These are phyloP conservation scores for Penicillium robsamsonii DNA, from an alignment of 495 filamentous ascomycete species.

Conservation along the genomic window DNA sequence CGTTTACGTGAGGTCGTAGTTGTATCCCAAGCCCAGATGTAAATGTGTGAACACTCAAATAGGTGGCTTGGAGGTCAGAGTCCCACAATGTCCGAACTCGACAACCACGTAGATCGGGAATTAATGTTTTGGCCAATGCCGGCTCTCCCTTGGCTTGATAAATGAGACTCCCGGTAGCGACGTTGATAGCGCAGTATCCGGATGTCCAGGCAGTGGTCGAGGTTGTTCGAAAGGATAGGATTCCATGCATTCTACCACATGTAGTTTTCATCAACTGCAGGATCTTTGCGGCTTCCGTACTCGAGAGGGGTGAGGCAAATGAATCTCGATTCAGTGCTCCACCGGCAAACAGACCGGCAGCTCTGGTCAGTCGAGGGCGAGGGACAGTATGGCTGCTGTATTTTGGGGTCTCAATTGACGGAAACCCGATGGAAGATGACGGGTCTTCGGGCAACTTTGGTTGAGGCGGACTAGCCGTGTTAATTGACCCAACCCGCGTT, in stretches of 20 bases:
- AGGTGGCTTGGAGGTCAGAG: slow-evolving; percentile 62
- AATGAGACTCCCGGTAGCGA: slow-evolving; percentile 54
- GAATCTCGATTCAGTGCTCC: slow-evolving; percentile 36
- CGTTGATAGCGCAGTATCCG: slow-evolving; percentile 58
- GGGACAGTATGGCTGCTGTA: slow-evolving; percentile 30
- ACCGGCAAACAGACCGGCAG: slow-evolving; percentile 32
- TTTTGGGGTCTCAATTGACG: slow-evolving; percentile 49
- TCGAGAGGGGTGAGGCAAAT: slow-evolving; percentile 55
- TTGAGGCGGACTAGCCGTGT: slow-evolving; percentile 37
- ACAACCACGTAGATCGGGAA: slow-evolving; percentile 86
- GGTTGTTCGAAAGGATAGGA: slow-evolving; percentile 57
- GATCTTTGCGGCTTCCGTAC: slow-evolving; percentile 50
- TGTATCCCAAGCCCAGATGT: slow-evolving; percentile 68
- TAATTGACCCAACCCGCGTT: slow-evolving; percentile 47
- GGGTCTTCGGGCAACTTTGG: slow-evolving; percentile 26
- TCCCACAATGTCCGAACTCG: slow-evolving; percentile 68
- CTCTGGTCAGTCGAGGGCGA: slow-evolving; percentile 47
- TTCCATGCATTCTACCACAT: slow-evolving; percentile 55
- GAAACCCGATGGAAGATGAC: slow-evolving; percentile 48
- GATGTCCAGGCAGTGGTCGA: slow-evolving; percentile 52
- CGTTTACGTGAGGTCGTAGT: slow-evolving; percentile 67
- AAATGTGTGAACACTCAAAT: slow-evolving; percentile 74
- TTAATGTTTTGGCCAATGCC: slow-evolving; percentile 55
- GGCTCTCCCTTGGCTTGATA: slow-evolving; percentile 58
- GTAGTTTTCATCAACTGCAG: slow-evolving; percentile 58